Conservation (phyloP, 106 monocot species). For the Alisma plantagoaquatica region DNA sequence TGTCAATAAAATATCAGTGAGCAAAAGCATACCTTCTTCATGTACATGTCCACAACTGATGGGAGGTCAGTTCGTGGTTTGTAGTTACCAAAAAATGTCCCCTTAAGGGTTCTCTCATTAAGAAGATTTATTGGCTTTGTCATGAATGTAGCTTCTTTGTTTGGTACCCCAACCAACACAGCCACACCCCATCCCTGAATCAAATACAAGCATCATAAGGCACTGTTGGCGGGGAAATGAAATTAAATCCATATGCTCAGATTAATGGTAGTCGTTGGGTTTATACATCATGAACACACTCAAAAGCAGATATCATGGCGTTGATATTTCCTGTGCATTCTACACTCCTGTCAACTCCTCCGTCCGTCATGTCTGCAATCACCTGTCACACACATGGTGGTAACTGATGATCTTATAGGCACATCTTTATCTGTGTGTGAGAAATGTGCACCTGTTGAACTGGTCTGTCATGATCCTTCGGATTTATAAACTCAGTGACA, state of each 20-base stretch:
- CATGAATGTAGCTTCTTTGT: slow-evolving; percentile 15
- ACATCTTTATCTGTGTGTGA: not conserved
- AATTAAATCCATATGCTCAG: not conserved
- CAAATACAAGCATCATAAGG: not conserved
- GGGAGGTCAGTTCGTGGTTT: slow-evolving; percentile 18
- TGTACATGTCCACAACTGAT: slow-evolving; percentile 14
- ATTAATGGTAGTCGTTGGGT: too few relatives aligned
- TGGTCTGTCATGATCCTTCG: slow-evolving; percentile 1
- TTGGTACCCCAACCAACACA: slow-evolving; percentile 18
- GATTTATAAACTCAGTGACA: slow-evolving; percentile 1
- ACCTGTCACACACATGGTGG: slow-evolving; percentile 25
- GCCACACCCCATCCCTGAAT: slow-evolving; percentile 22
- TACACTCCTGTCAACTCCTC: slow-evolving; percentile 34
- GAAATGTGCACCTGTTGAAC: not conserved
- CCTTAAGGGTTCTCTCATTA: slow-evolving; percentile 23
- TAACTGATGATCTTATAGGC: too few relatives aligned
- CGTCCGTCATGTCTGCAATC: slow-evolving; percentile 35
- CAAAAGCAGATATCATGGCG: slow-evolving; percentile 45
- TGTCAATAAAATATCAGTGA: not conserved
- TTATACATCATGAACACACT: slow-evolving; percentile 31
- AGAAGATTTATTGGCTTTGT: slow-evolving; percentile 14
- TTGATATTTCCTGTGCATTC: slow-evolving; percentile 40
- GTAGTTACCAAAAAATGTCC: slow-evolving; percentile 24
- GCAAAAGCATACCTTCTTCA: slow-evolving; percentile 19
- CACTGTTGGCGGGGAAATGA: not conserved